phyloP scores from a whole-genome alignment of 768 basidiomycete genomes.

The Hortiboletus flavorubellus region DNA sequence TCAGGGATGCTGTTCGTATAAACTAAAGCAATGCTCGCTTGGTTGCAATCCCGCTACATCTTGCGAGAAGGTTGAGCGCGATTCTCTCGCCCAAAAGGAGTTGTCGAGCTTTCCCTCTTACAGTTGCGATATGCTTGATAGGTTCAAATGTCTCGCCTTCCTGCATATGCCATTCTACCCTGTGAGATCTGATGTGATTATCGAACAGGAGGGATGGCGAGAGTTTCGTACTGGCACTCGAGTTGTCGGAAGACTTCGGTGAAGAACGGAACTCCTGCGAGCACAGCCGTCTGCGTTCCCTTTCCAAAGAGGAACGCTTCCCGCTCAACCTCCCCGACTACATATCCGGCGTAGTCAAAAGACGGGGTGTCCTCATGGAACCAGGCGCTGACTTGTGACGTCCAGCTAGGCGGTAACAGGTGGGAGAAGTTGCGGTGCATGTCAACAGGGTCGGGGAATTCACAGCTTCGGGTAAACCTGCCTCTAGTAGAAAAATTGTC shows the following conservation, averaged over 20 bases:
- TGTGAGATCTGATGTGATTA: slow-evolving; percentile 28
- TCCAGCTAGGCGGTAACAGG: slow-evolving; percentile 94
- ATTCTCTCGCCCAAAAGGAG: slow-evolving; percentile 90
- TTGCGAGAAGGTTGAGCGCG: slow-evolving; percentile 87
- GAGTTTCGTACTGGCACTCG: slow-evolving; percentile 77
- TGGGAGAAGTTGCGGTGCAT: slow-evolving; percentile 44
- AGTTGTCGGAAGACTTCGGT: slow-evolving; percentile 88
- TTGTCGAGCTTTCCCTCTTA: slow-evolving; percentile 83
- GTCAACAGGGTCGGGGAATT: not conserved
- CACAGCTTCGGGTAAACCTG: not conserved
- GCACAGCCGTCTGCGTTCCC: slow-evolving; percentile 69
- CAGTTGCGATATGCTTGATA: slow-evolving; percentile 84
- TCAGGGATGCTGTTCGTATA: not conserved
- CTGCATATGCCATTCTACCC: slow-evolving; percentile 89
- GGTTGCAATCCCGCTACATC: slow-evolving; percentile 96
- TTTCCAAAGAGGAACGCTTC: slow-evolving; percentile 92
- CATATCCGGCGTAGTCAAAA: slow-evolving; percentile 95
- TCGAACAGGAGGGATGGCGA: not conserved
- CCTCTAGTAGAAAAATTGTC: not conserved
- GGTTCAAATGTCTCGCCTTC: slow-evolving; percentile 85
- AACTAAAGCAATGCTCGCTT: slow-evolving; percentile 50
- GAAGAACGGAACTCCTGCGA: slow-evolving; percentile 96
- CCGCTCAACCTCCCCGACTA: slow-evolving; percentile 86
- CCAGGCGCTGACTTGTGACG: slow-evolving; percentile 75
- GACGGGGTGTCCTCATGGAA: slow-evolving; percentile 92